A percentile compares a stretch with the other conserved stretches of the same genome.
Conservation (phyloP, 768 basidiomycete genomes). For the Russula vinacea region DNA sequence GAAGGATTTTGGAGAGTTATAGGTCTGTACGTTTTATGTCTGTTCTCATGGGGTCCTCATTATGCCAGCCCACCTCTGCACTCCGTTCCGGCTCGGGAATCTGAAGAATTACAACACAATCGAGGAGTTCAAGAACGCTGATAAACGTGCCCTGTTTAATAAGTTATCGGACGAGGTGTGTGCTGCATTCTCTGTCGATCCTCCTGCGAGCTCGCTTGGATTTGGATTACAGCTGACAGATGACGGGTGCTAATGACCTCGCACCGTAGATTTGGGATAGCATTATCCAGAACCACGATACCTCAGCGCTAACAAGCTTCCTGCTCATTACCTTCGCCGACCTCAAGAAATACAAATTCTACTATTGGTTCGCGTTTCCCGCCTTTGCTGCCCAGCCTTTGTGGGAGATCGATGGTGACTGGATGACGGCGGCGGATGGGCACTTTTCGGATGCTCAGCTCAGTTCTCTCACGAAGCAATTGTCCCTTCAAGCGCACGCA, state of each 20-base stretch:
- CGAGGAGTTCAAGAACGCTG: constrained; percentile 87
- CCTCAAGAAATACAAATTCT: constrained; percentile 96
- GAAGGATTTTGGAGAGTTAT: constrained; percentile 55
- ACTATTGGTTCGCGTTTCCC: constrained; percentile 98
- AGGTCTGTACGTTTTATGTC: constrained; percentile 41
- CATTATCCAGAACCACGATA: constrained; percentile 50
- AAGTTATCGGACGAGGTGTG: constrained; percentile 66
- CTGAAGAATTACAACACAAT: constrained; percentile 97
- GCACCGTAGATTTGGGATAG: constrained; percentile 63
- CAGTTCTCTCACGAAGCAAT: constrained; percentile 41
- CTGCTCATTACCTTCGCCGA: constrained; percentile 93
- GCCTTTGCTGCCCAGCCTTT: constrained; percentile 86
- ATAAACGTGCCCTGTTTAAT: constrained; percentile 87
- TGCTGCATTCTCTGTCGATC: too few species aligned
- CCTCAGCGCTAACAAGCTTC: constrained; percentile 66
- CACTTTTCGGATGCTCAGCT: constrained; percentile 47
- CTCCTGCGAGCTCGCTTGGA: constrained; percentile 12
- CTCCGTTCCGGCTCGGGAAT: constrained; percentile 51
- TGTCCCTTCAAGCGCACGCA: constrained; percentile 43
- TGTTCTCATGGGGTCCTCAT: background rate
- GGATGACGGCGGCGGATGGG: constrained; percentile 51
- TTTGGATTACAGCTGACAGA: background rate
- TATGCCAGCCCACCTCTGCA: constrained; percentile 46
- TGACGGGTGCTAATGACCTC: background rate
- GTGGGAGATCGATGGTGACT: constrained; percentile 78